Evolutionary conservation across 805 yeast genomes (phyloP), one percentile per base, ranked within the genome.

Genomic region (Cyberlindnera veronae): DNA sequence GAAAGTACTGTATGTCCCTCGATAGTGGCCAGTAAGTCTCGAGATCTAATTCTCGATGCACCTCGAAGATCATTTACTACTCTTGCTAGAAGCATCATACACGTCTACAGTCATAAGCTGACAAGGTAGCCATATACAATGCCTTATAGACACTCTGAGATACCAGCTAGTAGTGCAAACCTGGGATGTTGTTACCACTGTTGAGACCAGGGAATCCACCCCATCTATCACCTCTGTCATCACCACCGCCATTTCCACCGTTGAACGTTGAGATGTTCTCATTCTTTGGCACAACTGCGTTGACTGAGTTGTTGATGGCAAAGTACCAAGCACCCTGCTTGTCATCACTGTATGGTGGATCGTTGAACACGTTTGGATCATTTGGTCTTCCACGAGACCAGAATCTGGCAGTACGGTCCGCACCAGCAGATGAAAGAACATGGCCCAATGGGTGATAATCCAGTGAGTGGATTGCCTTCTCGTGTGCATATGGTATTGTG

Each of bases 371-470:
- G 56, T 75, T 76, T 1, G 87, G 84, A 65, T 93, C 99, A 51
- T 81, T 83, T 2, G 97, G 96, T 57, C 95, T 72, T 2, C 95
- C 84, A 37, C 99, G 71, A 22, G 90, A 79, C 99, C 99, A 93
- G 63, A 95, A 86, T 41, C 97, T 67, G 18, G 95, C 86, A 5
- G 95, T 79, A 57, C 93, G 77, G 62, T 93, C 99, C 42, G 93
- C 88, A 15, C 97, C 91, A 0, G 96, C 98, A 7, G 96, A 80
- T 40, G 95, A 81, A 26, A 93, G 67, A 36, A 91, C 67, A 63
- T 93, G 97, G 4, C 99, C 99, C 53, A 85, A 68, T 3, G 98
- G 98, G 62, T 90, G 97, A 58, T 89, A 93, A 45, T 90, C 91
- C 41, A 93, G 62, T 4, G 95, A 79, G 62, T 91, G 89, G 38